These are phyloP conservation scores for Talaromyces sp. DNA, from an alignment of 2,329 filamentous ascomycete genomes.

Conservation along the genomic window DNA sequence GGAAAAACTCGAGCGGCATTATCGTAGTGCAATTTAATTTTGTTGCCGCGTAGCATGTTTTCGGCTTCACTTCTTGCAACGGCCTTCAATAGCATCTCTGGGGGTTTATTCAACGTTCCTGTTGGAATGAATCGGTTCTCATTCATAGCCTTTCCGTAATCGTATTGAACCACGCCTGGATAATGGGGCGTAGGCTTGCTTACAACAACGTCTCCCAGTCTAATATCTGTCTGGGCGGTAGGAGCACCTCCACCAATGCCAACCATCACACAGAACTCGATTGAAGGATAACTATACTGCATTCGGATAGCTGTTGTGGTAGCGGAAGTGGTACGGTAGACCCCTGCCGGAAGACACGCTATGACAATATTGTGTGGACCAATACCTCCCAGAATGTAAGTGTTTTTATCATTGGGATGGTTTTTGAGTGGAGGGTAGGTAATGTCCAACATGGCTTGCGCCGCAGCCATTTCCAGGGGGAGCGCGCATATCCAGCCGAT, in stretches of 20 bases:
- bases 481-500: too few relatives aligned
- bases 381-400: slow-evolving; percentile 11
- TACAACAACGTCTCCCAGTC: slow-evolving; percentile 6
- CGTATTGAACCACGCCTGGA: slow-evolving; percentile 22
- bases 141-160: slow-evolving; percentile 19
- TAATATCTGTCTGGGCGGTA: not conserved
- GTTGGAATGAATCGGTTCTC: slow-evolving; percentile 15
- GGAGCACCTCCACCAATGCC: slow-evolving; percentile 28
- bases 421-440: not conserved
- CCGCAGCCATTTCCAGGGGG: too few relatives aligned
- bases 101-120: slow-evolving; percentile 3
- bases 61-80: not conserved
- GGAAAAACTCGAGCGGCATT: too few relatives aligned
- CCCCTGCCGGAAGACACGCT: slow-evolving; percentile 6
- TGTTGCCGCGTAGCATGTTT: too few relatives aligned
- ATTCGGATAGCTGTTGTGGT: slow-evolving; percentile 3
- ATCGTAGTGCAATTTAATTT: too few relatives aligned
- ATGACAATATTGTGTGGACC: slow-evolving; percentile 13
- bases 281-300: slow-evolving; percentile 15
- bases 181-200: not conserved
- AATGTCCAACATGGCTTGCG: slow-evolving; percentile 18
- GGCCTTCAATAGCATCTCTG: not conserved
- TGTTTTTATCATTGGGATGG: slow-evolving; percentile 6
- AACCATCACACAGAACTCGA: slow-evolving; percentile 20
- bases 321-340: slow-evolving; percentile 13